Percentiles rank a stretch among this genome's conserved stretches.
Evolutionary conservation across 371 early-diverging fungal species (phyloP).

Genomic region (Synchytrium microbalum): DNA sequence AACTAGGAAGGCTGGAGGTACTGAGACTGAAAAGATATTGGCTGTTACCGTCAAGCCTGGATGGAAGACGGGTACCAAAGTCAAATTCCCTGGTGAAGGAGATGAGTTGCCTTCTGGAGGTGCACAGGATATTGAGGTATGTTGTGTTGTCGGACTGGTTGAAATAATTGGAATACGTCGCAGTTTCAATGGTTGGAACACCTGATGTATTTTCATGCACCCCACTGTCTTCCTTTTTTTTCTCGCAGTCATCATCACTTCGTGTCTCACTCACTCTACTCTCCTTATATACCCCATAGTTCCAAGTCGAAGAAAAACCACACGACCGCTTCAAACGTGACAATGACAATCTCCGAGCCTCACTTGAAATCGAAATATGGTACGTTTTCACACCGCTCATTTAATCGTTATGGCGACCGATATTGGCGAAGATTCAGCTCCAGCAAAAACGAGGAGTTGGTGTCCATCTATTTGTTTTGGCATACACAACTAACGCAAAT

Average conservation of each 20-base stretch:
- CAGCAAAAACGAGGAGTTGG: too few species aligned
- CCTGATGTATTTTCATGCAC: too few species aligned
- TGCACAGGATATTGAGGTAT: constrained; percentile 71
- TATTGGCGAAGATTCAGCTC: too few species aligned
- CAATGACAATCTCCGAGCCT: constrained; percentile 71
- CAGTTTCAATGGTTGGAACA: too few species aligned
- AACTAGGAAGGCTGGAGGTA: constrained; percentile 58
- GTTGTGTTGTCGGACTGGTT: not conserved
- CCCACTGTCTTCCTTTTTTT: too few species aligned
- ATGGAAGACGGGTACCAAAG: constrained; percentile 97
- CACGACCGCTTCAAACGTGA: constrained; percentile 79
- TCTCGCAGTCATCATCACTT: too few species aligned
- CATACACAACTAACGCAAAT: too few species aligned
- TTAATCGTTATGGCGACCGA: constrained; percentile 83
- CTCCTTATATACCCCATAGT: constrained; percentile 17
- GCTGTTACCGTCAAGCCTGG: constrained; percentile 88
- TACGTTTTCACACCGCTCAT: too few species aligned
- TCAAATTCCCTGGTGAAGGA: constrained; percentile 88
- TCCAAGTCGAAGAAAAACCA: constrained; percentile 91
- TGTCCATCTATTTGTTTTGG: too few species aligned
- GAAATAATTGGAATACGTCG: not conserved
- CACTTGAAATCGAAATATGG: constrained; percentile 57
- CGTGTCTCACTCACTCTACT: not conserved
- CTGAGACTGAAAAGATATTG: constrained; percentile 72
- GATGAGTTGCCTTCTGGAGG: constrained; percentile 61